phyloP scores from a whole-genome alignment of 78 protist species.

The Speleostelium caveatum region DNA sequence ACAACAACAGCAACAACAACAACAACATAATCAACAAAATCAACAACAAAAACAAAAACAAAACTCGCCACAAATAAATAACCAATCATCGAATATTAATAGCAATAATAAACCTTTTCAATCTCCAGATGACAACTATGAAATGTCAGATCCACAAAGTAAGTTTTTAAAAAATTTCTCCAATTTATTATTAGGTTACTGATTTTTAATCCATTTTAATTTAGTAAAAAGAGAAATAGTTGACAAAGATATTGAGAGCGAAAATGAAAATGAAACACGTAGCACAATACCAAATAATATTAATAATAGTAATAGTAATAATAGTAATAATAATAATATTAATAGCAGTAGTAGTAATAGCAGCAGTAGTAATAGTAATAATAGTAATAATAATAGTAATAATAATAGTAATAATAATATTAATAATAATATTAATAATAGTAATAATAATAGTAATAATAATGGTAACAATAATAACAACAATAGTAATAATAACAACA shows the following conservation, averaged over 20 bases:
- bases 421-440: too few species aligned
- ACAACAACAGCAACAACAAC: slow-evolving; percentile 8
- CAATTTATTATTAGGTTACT: too few species aligned
- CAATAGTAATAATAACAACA: too few species aligned
- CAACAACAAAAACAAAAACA: neutral
- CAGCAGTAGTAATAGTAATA: too few species aligned
- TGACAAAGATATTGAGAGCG: neutral
- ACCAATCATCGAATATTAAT: neutral
- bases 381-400: too few species aligned
- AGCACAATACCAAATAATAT: neutral
- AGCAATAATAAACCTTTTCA: neutral
- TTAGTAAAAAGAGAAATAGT: neutral
- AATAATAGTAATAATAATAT: too few species aligned
- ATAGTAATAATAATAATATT: neutral
- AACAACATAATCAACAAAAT: neutral
- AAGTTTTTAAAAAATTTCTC: too few species aligned
- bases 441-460: too few species aligned
- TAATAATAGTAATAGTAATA: neutral
- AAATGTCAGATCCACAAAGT: too few species aligned
- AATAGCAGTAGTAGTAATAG: neutral
- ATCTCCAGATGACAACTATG: too few species aligned
- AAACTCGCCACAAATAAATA: neutral
- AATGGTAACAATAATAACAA: too few species aligned
- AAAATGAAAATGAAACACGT: neutral
- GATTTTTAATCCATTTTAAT: too few species aligned